A percentile compares a stretch with the other conserved stretches of the same genome.
phyloP scores from a whole-genome alignment of 2,329 filamentous ascomycete genomes.

The Fusarium avenaceum region DNA sequence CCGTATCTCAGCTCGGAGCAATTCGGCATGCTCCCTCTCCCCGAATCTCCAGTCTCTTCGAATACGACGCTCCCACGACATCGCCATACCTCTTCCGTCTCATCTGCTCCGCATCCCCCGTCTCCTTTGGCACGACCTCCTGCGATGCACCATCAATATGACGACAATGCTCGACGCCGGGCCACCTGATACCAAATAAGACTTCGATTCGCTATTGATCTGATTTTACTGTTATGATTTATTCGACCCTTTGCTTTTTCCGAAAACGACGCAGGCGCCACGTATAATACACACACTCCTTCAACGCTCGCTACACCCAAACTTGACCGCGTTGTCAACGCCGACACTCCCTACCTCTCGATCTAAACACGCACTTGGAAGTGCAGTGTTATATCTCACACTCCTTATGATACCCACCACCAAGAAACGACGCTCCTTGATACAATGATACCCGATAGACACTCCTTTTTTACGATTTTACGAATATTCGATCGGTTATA shows the following conservation, averaged over 20 bases:
- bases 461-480: conserved; percentile 56
- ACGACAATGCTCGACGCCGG: conserved; percentile 56
- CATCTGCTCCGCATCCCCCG: conserved; percentile 54
- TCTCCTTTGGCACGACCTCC: conserved; percentile 54
- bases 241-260: conserved; percentile 40
- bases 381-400: conserved; percentile 52
- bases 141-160: conserved; percentile 48
- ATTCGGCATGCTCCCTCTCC: conserved; percentile 60
- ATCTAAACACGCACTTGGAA: conserved; percentile 40
- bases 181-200: conserved; percentile 44
- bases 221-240: conserved; percentile 38
- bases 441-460: conserved; percentile 54
- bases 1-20: conserved; percentile 61
- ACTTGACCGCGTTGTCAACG: conserved; percentile 50
- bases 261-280: conserved; percentile 53
- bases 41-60: conserved; percentile 60
- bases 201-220: conserved; percentile 39
- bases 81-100: conserved; percentile 55
- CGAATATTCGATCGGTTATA: conserved; percentile 56
- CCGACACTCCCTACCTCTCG: conserved; percentile 50
- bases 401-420: conserved; percentile 52
- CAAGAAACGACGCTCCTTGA: conserved; percentile 50
- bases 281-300: conserved; percentile 56
- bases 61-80: conserved; percentile 56
- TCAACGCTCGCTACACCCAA: conserved; percentile 54